A percentile compares a stretch with the other conserved stretches of the same genome.
These are phyloP conservation scores for Kitagawia praeruptora DNA, from an alignment of 129 eudicot species.

Conservation along the genomic window DNA sequence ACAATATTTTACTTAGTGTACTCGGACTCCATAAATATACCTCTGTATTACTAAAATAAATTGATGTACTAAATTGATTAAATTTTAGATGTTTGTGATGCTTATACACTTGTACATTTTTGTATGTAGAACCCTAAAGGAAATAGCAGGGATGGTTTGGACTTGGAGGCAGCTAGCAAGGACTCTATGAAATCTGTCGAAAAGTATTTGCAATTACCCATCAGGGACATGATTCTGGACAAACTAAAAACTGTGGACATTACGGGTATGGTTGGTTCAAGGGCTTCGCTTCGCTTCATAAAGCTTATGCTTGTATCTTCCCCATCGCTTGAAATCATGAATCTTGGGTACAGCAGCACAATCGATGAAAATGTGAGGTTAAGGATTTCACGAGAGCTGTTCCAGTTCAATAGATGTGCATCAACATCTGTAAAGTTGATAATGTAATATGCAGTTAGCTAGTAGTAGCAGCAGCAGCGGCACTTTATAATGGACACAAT, in stretches of 20 bases:
- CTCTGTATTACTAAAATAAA: neutral
- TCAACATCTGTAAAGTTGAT: neutral
- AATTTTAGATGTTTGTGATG: neutral
- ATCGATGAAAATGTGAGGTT: neutral
- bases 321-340: neutral
- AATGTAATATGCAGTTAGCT: neutral
- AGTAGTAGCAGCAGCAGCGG: neutral
- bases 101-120: neutral
- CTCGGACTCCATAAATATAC: neutral
- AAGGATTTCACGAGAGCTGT: neutral
- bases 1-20: neutral
- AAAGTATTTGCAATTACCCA: neutral
- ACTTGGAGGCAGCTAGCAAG: neutral
- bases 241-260: neutral
- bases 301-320: neutral
- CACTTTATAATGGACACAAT: too few relatives aligned
- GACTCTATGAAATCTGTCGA: neutral
- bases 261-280: neutral
- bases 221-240: neutral
- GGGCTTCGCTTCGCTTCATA: neutral
- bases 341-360: neutral
- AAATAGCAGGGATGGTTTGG: neutral
- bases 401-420: neutral
- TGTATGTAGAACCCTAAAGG: neutral
- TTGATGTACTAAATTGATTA: too few relatives aligned